These are phyloP conservation scores for Leptographium procerum DNA, from an alignment of 2,329 filamentous ascomycete species.

Conservation along the genomic window DNA sequence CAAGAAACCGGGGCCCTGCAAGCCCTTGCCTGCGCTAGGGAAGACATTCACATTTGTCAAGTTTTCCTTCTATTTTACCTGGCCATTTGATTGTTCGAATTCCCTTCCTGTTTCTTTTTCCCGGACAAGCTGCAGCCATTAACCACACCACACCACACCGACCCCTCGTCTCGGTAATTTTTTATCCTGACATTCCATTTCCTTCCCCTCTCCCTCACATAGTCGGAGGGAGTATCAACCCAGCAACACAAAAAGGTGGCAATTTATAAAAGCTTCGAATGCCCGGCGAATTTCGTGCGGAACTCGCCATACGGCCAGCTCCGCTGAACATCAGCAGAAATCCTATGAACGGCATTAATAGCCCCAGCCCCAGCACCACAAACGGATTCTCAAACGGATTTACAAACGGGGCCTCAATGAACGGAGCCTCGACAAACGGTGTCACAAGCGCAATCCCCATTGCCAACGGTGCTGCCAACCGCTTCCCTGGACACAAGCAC, in stretches of 20 bases:
- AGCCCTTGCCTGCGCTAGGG: neutral
- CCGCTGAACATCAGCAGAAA: constrained; percentile 5
- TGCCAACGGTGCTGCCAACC: constrained; percentile 4
- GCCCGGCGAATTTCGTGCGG: constrained; percentile 13
- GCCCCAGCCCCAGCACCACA: neutral
- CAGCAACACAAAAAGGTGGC: neutral
- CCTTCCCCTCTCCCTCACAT: neutral
- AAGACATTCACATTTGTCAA: neutral
- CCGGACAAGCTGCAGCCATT: neutral
- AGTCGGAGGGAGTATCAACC: neutral
- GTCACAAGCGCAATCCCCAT: constrained; percentile 6
- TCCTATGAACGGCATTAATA: neutral
- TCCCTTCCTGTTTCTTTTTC: neutral
- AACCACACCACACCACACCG: neutral
- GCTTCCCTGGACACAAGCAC: constrained; percentile 37
- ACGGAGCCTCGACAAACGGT: neutral
- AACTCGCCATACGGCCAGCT: constrained; percentile 17
- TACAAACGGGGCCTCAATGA: neutral
- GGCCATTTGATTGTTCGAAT: neutral
- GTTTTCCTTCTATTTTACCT: neutral
- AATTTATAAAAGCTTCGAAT: constrained; percentile 5
- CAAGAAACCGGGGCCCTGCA: neutral
- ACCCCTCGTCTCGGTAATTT: neutral
- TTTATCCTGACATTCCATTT: neutral
- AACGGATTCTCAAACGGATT: neutral